These are phyloP conservation scores for Fusarium cicatricum DNA, from an alignment of 2,329 filamentous ascomycete genomes.

Conservation along the genomic window DNA sequence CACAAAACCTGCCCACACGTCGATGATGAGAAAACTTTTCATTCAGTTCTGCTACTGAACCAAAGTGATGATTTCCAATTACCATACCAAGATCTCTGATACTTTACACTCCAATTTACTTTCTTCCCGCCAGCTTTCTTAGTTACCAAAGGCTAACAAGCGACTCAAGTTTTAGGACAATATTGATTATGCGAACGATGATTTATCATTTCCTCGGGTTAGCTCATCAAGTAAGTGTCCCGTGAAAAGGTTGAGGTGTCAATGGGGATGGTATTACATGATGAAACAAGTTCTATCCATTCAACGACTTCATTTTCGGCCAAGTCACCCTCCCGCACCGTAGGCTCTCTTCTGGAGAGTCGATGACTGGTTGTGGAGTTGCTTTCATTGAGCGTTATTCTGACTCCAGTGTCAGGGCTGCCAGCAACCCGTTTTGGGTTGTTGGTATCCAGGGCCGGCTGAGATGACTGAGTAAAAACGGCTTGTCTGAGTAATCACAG, in stretches of 20 bases:
- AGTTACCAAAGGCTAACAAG: conserved; percentile 18
- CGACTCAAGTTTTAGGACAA: conserved; percentile 1
- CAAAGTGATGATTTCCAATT: conserved; percentile 70
- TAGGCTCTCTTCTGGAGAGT: conserved; percentile 53
- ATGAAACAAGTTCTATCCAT: conserved; percentile 74
- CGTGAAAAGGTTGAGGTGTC: neutral
- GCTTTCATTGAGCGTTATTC: conserved; percentile 61
- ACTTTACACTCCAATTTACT: conserved; percentile 30
- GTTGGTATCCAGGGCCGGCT: conserved; percentile 59
- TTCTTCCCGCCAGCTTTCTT: neutral
- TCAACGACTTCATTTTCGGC: conserved; percentile 72
- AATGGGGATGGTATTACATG: conserved; percentile 37
- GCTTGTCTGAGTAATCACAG: conserved; percentile 62
- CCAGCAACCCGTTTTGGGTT: conserved; percentile 64
- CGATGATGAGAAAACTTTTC: conserved; percentile 70
- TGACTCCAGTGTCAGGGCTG: conserved; percentile 63
- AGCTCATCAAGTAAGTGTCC: conserved; percentile 21
- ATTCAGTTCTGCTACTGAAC: conserved; percentile 82
- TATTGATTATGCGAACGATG: too few relatives aligned
- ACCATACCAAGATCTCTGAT: conserved; percentile 71
- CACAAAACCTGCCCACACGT: conserved; percentile 33
- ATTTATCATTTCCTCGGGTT: neutral
- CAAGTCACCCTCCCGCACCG: conserved; percentile 79
- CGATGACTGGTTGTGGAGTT: conserved; percentile 83
- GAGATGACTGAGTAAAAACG: conserved; percentile 72